Percentiles rank a stretch among this genome's conserved stretches.
Evolutionary conservation across 805 yeast genomes (phyloP).

Genomic region (Teunomyces lycoperdinae): DNA sequence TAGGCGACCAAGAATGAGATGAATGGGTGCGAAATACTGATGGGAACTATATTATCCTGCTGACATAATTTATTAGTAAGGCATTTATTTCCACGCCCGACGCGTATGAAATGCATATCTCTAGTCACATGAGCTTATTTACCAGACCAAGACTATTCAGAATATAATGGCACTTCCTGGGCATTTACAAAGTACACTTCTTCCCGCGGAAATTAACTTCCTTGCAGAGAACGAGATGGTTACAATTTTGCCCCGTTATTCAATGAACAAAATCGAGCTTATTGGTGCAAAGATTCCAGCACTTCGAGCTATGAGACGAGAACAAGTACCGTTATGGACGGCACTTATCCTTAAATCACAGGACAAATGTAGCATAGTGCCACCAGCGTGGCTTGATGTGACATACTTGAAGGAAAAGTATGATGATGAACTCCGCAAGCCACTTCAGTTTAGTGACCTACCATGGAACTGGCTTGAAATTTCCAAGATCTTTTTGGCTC

Average conservation of each 20-base stretch:
- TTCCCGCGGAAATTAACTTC: conserved; percentile 78
- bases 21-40: background rate
- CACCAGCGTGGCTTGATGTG: conserved; percentile 79
- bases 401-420: conserved; percentile 52
- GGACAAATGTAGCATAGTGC: conserved; percentile 77
- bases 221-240: conserved; percentile 78
- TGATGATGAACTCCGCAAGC: conserved; percentile 61
- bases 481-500: conserved; percentile 62
- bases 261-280: conserved; percentile 60
- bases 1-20: too few species aligned
- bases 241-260: conserved; percentile 74
- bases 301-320: conserved; percentile 64
- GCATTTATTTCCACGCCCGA: background rate
- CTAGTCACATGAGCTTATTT: background rate
- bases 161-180: conserved; percentile 62
- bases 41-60: too few species aligned
- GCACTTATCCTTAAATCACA: conserved; percentile 83
- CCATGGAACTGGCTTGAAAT: conserved; percentile 92
- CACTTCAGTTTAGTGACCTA: conserved; percentile 60
- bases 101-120: background rate
- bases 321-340: conserved; percentile 79
- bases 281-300: conserved; percentile 63
- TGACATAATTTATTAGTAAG: too few species aligned
- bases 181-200: conserved; percentile 51
- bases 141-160: background rate